These are phyloP conservation scores for Vicia sativa DNA, from an alignment of 306 rosid genomes.

Conservation along the genomic window DNA sequence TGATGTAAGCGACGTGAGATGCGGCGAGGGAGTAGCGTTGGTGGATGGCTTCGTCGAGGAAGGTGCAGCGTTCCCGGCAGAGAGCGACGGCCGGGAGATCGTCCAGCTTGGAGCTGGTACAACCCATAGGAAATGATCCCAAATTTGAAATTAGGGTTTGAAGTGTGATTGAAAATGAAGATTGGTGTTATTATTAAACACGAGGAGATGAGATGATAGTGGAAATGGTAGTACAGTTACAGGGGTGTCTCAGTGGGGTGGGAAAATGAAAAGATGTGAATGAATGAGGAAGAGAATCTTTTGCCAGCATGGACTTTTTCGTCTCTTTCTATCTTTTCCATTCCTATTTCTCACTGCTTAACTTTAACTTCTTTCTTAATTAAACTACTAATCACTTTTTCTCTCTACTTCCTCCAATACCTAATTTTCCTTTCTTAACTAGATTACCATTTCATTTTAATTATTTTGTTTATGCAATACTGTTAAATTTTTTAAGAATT, in stretches of 20 bases:
- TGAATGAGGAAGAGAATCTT: constrained; percentile 56
- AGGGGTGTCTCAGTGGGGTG: neutral
- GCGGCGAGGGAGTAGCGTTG: constrained; percentile 74
- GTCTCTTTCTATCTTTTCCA: constrained; percentile 56
- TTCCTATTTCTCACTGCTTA: neutral
- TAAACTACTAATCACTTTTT: no score
- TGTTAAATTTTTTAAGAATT: no score
- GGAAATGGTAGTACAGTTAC: constrained; percentile 18
- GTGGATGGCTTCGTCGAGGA: constrained; percentile 80
- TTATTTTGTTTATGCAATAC: no score
- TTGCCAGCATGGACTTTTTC: constrained; percentile 87
- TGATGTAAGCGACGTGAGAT: constrained; percentile 71
- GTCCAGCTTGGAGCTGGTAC: constrained; percentile 88
- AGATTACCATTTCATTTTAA: no score
- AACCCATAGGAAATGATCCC: constrained; percentile 71
- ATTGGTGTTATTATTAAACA: neutral
- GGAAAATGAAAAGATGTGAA: neutral
- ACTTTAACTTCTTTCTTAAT: neutral
- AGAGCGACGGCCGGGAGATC: constrained; percentile 91
- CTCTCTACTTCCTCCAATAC: no score
- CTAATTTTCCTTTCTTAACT: no score
- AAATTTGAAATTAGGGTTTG: constrained; percentile 28
- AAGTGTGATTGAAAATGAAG: neutral
- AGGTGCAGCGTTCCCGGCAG: constrained; percentile 72
- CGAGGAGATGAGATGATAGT: neutral